Evolutionary conservation across 1,139 yeast genomes (phyloP).

Genomic region (Diutina scorzettiae): DNA sequence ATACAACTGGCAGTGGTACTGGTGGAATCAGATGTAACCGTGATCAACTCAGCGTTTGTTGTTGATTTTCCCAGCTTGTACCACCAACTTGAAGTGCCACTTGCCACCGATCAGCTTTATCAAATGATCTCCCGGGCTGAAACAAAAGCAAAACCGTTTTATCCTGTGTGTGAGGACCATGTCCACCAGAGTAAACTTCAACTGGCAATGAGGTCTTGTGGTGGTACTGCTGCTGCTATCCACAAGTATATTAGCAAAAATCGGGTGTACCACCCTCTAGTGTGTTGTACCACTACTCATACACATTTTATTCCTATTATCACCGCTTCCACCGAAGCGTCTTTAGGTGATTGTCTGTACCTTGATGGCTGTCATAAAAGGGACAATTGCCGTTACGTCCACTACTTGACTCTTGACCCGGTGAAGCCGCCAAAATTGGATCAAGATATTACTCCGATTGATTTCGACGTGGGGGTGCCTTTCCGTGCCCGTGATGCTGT

Average conservation of each 20-base stretch:
- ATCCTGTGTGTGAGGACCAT: conserved; percentile 38
- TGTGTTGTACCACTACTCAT: no score
- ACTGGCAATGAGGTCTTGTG: no score
- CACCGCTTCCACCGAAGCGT: conserved; percentile 42
- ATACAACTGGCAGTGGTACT: neutral
- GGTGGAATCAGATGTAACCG: neutral
- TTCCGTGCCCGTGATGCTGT: conserved; percentile 10
- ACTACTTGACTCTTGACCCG: conserved; percentile 58
- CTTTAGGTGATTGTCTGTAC: conserved; percentile 87
- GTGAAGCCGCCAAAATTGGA: conserved; percentile 8
- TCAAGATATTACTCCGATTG: conserved; percentile 6
- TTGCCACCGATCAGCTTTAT: neutral
- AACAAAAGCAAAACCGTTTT: conserved; percentile 30
- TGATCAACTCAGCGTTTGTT: neutral
- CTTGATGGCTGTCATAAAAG: conserved; percentile 88
- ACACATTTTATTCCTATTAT: conserved; percentile 56
- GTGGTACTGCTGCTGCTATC: no score
- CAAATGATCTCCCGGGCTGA: conserved; percentile 16
- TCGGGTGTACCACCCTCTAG: no score
- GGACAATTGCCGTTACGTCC: conserved; percentile 69
- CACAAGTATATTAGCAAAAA: no score
- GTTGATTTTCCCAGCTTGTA: neutral
- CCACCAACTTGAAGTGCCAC: neutral
- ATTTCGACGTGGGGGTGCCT: neutral
- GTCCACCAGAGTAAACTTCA: conserved; percentile 31